Base-by-base conservation (phyloP, 192 early-diverging fungal species). In the Coemansia sp. region DNA sequence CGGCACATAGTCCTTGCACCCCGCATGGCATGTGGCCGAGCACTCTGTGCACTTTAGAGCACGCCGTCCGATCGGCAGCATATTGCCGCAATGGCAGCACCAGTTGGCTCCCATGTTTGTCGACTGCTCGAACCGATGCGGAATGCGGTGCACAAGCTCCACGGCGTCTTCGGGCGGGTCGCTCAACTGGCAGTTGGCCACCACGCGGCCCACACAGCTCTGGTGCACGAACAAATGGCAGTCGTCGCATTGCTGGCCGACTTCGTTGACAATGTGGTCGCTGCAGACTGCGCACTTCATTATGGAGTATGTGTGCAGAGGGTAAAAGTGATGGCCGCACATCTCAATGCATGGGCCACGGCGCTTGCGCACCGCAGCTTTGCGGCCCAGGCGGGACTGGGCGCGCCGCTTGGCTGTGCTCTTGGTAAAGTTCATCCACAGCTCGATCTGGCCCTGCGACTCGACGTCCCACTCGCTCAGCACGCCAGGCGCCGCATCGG, bases 81-180 rank as follows among this genome's bases (percentile, higher is more conserved):
- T 93, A 43, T 87, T 93, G 32, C 97, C 97, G 81, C 97, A 99
- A 81, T 99, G 97, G 67, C 89, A 93, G 75, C 97, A 99, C 97
- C 97, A 99, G 75, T 88, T 88, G 38, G 92, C 90, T 21, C 87
- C 88, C 55, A 94, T 84, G 58, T 89, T 93, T 41, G 88, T 88
- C n/a, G 89, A 82, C 12, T 82, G 80, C 66, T 95, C 92, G 72
- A 95, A 98, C 47, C 97, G 89, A 86, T 99, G 97, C 19, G 95
- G 97, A 72, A 99, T 99, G 29, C 89, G 85, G 75, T 99, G 97
- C 15, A 93, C 76, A 2, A 79, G 71, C 62, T 79, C 76, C 4
- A 78, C 66, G 2, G 32, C 50, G 22, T 67, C 68, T 17, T 73
- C 68, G 11, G 67, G 32, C 12, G 47, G 53, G 12, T 70, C 51